Evolutionary conservation across 2,329 filamentous ascomycete genomes (phyloP).

Genomic region (Chlorencoelia australis): DNA sequence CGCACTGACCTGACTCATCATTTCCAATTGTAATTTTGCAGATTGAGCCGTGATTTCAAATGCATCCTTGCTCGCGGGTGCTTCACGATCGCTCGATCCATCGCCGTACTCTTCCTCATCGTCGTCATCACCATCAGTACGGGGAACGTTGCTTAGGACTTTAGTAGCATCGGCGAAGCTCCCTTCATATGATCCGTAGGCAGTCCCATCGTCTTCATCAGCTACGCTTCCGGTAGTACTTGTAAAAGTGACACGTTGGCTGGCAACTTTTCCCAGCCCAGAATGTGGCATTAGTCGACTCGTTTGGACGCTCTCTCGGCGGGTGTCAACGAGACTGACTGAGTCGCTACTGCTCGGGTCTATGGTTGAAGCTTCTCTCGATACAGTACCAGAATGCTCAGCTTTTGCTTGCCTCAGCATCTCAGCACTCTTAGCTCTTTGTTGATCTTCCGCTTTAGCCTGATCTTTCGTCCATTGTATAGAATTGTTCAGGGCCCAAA

Average conservation of each 20-base stretch:
- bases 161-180: slow-evolving; percentile 34
- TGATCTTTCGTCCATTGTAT: slow-evolving; percentile 99
- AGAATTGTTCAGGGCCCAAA: slow-evolving; percentile 96
- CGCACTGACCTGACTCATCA: slow-evolving; percentile 75
- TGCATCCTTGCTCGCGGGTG: slow-evolving; percentile 74
- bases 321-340: slow-evolving; percentile 24
- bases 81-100: slow-evolving; percentile 69
- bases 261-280: slow-evolving; percentile 18
- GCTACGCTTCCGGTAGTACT: slow-evolving; percentile 28
- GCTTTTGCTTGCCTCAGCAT: slow-evolving; percentile 69
- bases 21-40: slow-evolving; percentile 82
- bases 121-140: slow-evolving; percentile 38
- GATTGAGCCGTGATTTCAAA: slow-evolving; percentile 97
- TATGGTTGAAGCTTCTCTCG: slow-evolving; percentile 13
- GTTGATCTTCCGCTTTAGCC: slow-evolving; percentile 77
- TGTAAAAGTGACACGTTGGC: slow-evolving; percentile 23
- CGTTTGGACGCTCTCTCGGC: slow-evolving; percentile 37
- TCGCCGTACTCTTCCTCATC: slow-evolving; percentile 72
- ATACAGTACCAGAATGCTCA: slow-evolving; percentile 47
- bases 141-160: slow-evolving; percentile 17
- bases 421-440: slow-evolving; percentile 65
- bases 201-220: slow-evolving; percentile 42
- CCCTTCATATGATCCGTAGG: slow-evolving; percentile 45
- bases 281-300: slow-evolving; percentile 18
- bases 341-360: slow-evolving; percentile 18